These are phyloP conservation scores for Gonapodya prolifera DNA, from an alignment of 192 early-diverging fungal genomes.

Conservation along the genomic window DNA sequence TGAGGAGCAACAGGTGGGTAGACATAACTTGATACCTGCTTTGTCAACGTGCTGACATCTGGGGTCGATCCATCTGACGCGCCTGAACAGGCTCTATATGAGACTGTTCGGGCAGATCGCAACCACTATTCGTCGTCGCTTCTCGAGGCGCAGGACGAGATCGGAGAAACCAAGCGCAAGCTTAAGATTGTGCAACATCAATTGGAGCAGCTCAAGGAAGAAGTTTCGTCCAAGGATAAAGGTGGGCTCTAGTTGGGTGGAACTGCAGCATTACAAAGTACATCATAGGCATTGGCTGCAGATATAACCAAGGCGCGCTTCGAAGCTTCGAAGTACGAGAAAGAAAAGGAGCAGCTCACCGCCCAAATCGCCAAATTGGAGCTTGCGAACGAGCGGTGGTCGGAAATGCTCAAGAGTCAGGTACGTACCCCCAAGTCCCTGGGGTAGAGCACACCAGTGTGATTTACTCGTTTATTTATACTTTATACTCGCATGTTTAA, in stretches of 20 bases:
- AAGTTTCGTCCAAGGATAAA: constrained; percentile 39
- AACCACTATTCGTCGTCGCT: constrained; percentile 48
- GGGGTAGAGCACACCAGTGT: not conserved
- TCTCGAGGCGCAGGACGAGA: constrained; percentile 45
- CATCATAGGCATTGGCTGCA: not conserved
- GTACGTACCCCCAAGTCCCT: constrained; percentile 5
- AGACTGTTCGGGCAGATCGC: constrained; percentile 42
- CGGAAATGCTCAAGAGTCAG: constrained; percentile 39
- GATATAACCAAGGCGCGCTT: constrained; percentile 38
- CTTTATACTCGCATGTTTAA: no score
- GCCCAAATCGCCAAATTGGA: constrained; percentile 38
- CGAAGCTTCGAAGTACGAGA: constrained; percentile 44
- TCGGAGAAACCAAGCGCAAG: constrained; percentile 47
- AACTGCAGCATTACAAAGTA: not conserved
- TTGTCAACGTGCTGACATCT: not conserved
- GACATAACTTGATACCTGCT: not conserved
- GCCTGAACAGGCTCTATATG: constrained; percentile 28
- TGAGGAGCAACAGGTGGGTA: constrained; percentile 37
- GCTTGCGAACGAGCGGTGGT: constrained; percentile 31
- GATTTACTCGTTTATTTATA: not conserved
- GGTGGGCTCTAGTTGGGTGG: constrained; percentile 14
- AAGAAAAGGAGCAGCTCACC: constrained; percentile 42
- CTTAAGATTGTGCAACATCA: constrained; percentile 50
- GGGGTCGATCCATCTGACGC: not conserved
- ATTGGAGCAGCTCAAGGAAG: constrained; percentile 49